These are phyloP conservation scores for Mucor indicus DNA, from an alignment of 371 early-diverging fungal species.

Conservation along the genomic window DNA sequence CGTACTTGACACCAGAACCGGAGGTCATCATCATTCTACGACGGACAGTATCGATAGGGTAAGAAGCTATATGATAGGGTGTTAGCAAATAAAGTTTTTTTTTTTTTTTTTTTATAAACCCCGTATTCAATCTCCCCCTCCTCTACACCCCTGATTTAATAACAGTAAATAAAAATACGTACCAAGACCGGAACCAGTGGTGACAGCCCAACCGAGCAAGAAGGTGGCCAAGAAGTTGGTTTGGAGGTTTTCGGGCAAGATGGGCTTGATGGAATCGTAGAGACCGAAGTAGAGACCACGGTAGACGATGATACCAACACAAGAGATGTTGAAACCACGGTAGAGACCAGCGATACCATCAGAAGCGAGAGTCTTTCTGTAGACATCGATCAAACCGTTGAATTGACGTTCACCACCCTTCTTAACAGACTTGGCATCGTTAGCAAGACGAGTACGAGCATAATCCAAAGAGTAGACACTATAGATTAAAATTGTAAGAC, in stretches of 20 bases:
- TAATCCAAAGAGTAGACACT: constrained; percentile 80
- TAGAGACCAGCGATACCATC: constrained; percentile 81
- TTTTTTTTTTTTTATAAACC: too few relatives aligned
- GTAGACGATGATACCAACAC: constrained; percentile 78
- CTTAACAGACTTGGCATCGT: constrained; percentile 68
- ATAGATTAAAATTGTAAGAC: not conserved
- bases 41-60: constrained; percentile 91
- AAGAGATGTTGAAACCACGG: constrained; percentile 77
- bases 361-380: constrained; percentile 62
- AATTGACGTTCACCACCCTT: constrained; percentile 74
- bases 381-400: constrained; percentile 74
- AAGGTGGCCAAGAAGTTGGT: constrained; percentile 63
- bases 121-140: too few relatives aligned
- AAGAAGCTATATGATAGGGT: too few relatives aligned
- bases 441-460: constrained; percentile 86
- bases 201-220: constrained; percentile 70
- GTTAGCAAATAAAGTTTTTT: too few relatives aligned
- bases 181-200: constrained; percentile 70
- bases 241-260: constrained; percentile 52
- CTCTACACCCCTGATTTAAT: too few relatives aligned
- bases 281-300: constrained; percentile 82
- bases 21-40: constrained; percentile 89
- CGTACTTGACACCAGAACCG: constrained; percentile 75
- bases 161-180: too few relatives aligned
- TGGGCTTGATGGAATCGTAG: constrained; percentile 77